Evolutionary conservation across 805 yeast genomes (phyloP).

Genomic region (Candida gorgasii): DNA sequence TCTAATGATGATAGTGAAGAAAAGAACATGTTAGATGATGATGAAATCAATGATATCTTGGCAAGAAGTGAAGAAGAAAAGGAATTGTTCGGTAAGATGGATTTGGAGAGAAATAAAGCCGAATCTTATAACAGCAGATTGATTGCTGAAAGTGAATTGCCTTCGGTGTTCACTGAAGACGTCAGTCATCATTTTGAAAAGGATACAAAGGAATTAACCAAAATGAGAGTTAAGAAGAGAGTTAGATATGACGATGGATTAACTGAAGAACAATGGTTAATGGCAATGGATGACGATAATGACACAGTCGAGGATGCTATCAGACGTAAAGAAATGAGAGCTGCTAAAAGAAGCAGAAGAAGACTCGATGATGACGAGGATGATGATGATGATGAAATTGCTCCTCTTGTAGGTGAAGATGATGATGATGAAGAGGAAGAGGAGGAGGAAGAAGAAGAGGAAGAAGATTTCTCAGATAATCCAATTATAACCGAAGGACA

Average conservation of each 20-base stretch:
- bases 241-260: slow-evolving; percentile 84
- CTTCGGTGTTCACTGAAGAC: slow-evolving; percentile 75
- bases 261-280: slow-evolving; percentile 92
- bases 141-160: slow-evolving; percentile 69
- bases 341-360: slow-evolving; percentile 38
- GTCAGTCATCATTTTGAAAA: slow-evolving; percentile 50
- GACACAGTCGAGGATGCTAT: slow-evolving; percentile 64
- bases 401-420: slow-evolving; percentile 17
- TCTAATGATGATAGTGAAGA: slow-evolving; percentile 58
- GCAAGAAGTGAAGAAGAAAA: slow-evolving; percentile 69
- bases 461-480: slow-evolving; percentile 17
- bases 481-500: slow-evolving; percentile 26
- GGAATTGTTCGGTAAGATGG: slow-evolving; percentile 56
- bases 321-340: slow-evolving; percentile 47
- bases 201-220: slow-evolving; percentile 52
- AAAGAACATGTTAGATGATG: slow-evolving; percentile 57
- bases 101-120: slow-evolving; percentile 51
- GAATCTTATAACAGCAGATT: slow-evolving; percentile 49
- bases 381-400: slow-evolving; percentile 19
- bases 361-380: slow-evolving; percentile 24
- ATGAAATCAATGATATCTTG: slow-evolving; percentile 69
- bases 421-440: slow-evolving; percentile 15
- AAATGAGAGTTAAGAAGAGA: slow-evolving; percentile 75
- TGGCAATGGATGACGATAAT: slow-evolving; percentile 74
- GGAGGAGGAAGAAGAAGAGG: slow-evolving; percentile 18